Conservation (phyloP, 371 early-diverging fungal genomes). For the Lichtheimia ramosa region DNA sequence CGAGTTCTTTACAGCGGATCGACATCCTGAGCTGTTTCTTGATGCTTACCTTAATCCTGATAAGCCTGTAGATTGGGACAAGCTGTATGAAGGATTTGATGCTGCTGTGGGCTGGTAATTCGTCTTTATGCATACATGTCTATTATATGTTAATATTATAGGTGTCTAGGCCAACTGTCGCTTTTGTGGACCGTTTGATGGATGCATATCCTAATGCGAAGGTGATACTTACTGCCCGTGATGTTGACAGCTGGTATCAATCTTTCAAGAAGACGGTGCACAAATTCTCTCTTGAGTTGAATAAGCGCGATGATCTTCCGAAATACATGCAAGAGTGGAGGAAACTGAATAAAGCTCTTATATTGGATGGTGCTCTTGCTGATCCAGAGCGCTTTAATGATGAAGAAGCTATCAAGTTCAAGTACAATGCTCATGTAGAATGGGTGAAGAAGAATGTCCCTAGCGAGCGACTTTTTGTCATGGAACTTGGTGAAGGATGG, state of each 20-base stretch:
- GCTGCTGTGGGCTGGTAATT: slow-evolving; percentile 33
- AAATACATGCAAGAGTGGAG: not conserved
- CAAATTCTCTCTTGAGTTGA: not conserved
- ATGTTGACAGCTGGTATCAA: slow-evolving; percentile 34
- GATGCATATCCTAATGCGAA: slow-evolving; percentile 38
- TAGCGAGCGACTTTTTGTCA: slow-evolving; percentile 20
- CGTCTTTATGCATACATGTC: not conserved
- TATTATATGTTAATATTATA: not conserved
- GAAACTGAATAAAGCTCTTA: slow-evolving; percentile 8
- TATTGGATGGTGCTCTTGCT: slow-evolving; percentile 22
- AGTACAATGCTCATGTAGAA: slow-evolving; percentile 28
- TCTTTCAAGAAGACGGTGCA: slow-evolving; percentile 30
- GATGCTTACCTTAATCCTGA: slow-evolving; percentile 21
- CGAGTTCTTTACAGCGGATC: not conserved
- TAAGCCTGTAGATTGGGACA: slow-evolving; percentile 32
- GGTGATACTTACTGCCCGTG: slow-evolving; percentile 30
- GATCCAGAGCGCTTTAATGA: slow-evolving; percentile 7
- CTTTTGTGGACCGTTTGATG: slow-evolving; percentile 17
- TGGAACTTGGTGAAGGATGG: slow-evolving; percentile 36
- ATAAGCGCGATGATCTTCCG: not conserved
- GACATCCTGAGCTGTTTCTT: slow-evolving; percentile 8
- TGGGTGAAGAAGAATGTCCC: slow-evolving; percentile 30
- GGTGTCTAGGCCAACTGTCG: slow-evolving; percentile 21
- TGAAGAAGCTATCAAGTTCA: slow-evolving; percentile 19
- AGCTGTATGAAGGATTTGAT: slow-evolving; percentile 20